Conservation (phyloP, 2,329 filamentous ascomycete species). For the Alternaria conjuncta region DNA sequence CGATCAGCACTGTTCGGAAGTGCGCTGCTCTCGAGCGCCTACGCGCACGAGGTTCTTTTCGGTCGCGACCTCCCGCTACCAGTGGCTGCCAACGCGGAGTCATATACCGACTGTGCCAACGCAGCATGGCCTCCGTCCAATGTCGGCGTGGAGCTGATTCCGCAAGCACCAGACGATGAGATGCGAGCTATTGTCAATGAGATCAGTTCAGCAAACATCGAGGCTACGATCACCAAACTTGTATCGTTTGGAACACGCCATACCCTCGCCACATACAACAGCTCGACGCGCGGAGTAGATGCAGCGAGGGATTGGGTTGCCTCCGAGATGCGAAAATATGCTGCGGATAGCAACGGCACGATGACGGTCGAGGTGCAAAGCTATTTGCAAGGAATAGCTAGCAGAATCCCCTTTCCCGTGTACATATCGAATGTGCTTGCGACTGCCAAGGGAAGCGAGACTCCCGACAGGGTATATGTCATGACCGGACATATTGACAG, state of each 20-base stretch:
- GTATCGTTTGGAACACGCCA: conserved; percentile 65
- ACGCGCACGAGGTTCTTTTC: conserved; percentile 34
- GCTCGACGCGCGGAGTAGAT: conserved; percentile 60
- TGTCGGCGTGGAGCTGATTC: conserved; percentile 46
- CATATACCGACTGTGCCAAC: conserved; percentile 42
- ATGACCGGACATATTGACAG: conserved; percentile 65
- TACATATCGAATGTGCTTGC: conserved; percentile 60
- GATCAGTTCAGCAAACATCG: conserved; percentile 54
- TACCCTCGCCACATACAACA: conserved; percentile 61
- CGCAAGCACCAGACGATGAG: conserved; percentile 52
- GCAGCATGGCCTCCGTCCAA: conserved; percentile 53
- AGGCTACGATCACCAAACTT: conserved; percentile 60
- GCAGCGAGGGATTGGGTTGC: conserved; percentile 65
- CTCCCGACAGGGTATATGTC: conserved; percentile 59
- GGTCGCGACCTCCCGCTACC: conserved; percentile 35
- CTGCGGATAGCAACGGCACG: conserved; percentile 56
- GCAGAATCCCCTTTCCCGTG: conserved; percentile 58
- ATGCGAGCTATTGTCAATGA: conserved; percentile 50
- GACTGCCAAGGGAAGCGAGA: conserved; percentile 57
- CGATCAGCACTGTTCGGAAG: conserved; percentile 10
- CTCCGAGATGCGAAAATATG: conserved; percentile 57
- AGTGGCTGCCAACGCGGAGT: conserved; percentile 40
- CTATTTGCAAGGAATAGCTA: conserved; percentile 59
- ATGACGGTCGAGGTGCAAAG: conserved; percentile 59
- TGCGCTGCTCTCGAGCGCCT: conserved; percentile 25